These are phyloP conservation scores for Allantophomopsis lycopodina DNA, from an alignment of 2,329 filamentous ascomycete genomes.

Conservation along the genomic window DNA sequence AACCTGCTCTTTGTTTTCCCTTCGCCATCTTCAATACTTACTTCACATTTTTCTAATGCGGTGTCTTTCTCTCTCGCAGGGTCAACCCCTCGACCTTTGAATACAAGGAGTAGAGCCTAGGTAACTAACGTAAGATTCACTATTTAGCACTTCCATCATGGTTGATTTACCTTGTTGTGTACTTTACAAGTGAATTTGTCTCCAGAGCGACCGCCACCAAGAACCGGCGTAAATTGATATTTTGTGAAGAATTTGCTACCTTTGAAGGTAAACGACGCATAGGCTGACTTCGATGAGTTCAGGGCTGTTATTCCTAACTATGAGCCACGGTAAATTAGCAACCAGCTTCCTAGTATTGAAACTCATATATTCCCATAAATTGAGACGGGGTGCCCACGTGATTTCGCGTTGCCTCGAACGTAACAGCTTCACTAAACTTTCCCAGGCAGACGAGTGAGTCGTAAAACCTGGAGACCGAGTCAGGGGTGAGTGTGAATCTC, in stretches of 20 bases:
- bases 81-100: constrained; percentile 54
- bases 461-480: constrained; percentile 56
- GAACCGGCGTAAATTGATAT: constrained; percentile 47
- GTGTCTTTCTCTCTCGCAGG: constrained; percentile 50
- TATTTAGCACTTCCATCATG: not conserved
- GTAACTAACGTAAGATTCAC: not conserved
- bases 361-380: no score
- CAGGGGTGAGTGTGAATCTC: constrained; percentile 60
- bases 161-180: constrained; percentile 46
- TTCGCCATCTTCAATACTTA: constrained; percentile 57
- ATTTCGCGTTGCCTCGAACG: constrained; percentile 57
- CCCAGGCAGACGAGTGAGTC: constrained; percentile 62
- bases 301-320: constrained; percentile 62
- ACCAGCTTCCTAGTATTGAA: not conserved
- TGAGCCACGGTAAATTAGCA: constrained; percentile 3
- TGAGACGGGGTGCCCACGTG: constrained; percentile 30
- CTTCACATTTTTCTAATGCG: constrained; percentile 60
- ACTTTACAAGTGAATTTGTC: constrained; percentile 62
- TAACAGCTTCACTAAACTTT: constrained; percentile 71
- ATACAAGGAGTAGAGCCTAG: constrained; percentile 47
- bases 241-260: constrained; percentile 57
- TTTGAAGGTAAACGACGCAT: constrained; percentile 58
- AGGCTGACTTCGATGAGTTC: constrained; percentile 71
- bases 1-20: constrained; percentile 57
- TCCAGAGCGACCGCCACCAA: constrained; percentile 2